Evolutionary conservation across 2,329 filamentous ascomycete genomes (phyloP).

Genomic region (Knufia fluminis): DNA sequence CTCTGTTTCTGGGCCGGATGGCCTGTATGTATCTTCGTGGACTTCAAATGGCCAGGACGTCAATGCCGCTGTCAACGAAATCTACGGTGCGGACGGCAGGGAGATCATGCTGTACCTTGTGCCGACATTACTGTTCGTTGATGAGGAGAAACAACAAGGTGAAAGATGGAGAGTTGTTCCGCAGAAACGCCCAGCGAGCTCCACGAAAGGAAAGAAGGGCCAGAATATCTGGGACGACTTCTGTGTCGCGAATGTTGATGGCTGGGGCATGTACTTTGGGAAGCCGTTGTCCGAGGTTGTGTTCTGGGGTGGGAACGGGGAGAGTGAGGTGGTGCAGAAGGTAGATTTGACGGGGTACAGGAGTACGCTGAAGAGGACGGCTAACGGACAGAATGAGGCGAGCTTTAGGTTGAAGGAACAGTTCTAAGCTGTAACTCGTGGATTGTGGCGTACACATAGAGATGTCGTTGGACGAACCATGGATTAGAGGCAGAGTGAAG

Average conservation of each 20-base stretch:
- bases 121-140: constrained; percentile 16
- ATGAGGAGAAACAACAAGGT: constrained; percentile 18
- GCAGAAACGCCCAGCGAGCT: constrained; percentile 1
- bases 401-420: too few relatives aligned
- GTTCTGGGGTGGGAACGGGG: constrained; percentile 26
- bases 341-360: neutral
- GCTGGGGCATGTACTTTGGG: constrained; percentile 25
- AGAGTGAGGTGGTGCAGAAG: neutral
- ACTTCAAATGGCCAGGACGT: constrained; percentile 20
- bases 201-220: constrained; percentile 7
- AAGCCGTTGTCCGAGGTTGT: constrained; percentile 28
- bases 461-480: too few relatives aligned
- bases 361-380: neutral
- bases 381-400: too few relatives aligned
- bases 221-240: constrained; percentile 26
- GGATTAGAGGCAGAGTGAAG: too few relatives aligned
- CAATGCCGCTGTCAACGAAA: neutral
- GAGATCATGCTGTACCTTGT: constrained; percentile 12
- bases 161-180: constrained; percentile 29
- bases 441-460: too few relatives aligned
- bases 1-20: constrained; percentile 16
- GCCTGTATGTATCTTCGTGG: constrained; percentile 14
- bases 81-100: neutral
- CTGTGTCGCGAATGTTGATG: constrained; percentile 28
- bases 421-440: too few relatives aligned